Base-by-base conservation (phyloP, 2,329 filamentous ascomycete genomes). In the Didymella pinodella region DNA sequence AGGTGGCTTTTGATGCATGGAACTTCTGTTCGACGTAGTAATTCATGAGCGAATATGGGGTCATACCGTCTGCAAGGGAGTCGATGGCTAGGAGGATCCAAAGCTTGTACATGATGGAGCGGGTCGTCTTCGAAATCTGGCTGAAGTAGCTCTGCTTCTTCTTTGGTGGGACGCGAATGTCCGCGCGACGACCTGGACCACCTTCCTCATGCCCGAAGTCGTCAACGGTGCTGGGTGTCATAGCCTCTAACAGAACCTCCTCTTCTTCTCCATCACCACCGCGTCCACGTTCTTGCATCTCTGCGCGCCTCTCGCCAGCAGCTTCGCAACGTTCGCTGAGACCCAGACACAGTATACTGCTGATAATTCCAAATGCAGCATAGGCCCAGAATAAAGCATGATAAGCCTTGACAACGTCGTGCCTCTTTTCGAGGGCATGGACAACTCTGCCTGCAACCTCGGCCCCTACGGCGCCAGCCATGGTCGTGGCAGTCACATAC, bases 41-140 rank as follows among this genome's bases (percentile, higher is more conserved):
- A 55, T 75, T 76, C 68, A 76, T 75, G 1, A 75, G 64, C 1
- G 67, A 70, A 59, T 74, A 76, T 1, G 74, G 74, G 7, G 69
- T 73, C 74, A 90, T 89, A 25, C 87, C 87, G 65, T 89, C 87
- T 14, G 87, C 86, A 10, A 89, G 78, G 2, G 86, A 87, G 74
- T 90, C 88, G 25, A 90, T 78, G 22, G 84, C 82, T 10, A 90
- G 80, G 7, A 90, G 81, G 58, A 88, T 83, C 86, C 87, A 90
- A 3, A 90, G 78, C 49, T 85, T 85, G 72, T 84, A 85, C 83
- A 90, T 88, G 67, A 86, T 81, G 1, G 78, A 80, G 12, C 83
- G 80, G 0, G 87, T 88, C 14, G 83, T 76, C 1, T 76, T 71
- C 0, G 87, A 89, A 50, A 90, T 88, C 60, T 85, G 74, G 34